A percentile compares a stretch with the other conserved stretches of the same genome.
These are phyloP conservation scores for Chlorella sp. DNA, from an alignment of 139 green algal species.

Conservation along the genomic window DNA sequence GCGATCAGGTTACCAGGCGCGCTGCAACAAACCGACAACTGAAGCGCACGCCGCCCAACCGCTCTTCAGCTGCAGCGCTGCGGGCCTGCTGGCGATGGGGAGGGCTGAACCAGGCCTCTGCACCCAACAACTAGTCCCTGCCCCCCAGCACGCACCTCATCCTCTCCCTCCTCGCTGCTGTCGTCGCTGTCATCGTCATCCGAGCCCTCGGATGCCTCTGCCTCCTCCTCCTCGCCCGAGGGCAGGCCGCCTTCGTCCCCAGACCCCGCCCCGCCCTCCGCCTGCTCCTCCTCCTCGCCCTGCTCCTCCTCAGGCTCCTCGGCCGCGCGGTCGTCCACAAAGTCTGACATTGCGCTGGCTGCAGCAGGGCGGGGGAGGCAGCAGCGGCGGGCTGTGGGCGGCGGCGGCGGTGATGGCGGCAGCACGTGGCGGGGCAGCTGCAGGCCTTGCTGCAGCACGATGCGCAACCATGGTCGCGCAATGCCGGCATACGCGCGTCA, in stretches of 20 bases:
- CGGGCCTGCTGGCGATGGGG: no score
- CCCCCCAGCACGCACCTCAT: neutral
- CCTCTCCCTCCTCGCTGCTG: neutral
- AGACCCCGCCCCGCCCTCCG: neutral
- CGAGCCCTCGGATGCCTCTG: constrained; percentile 10
- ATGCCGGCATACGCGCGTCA: neutral
- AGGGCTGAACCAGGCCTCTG: no score
- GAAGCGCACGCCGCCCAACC: no score
- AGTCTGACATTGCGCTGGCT: constrained; percentile 7
- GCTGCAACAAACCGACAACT: no score
- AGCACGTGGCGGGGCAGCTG: neutral
- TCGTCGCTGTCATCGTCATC: constrained; percentile 8
- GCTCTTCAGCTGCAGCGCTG: no score
- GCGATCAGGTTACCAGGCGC: no score
- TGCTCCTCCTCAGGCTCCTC: constrained; percentile 24
- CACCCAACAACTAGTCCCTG: no score
- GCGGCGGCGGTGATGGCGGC: no score
- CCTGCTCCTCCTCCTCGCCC: neutral
- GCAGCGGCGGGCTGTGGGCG: no score
- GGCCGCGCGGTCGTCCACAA: constrained; percentile 20
- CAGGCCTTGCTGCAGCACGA: no score
- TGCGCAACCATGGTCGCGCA: no score
- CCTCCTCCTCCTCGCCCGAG: constrained; percentile 6
- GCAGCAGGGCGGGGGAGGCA: no score
- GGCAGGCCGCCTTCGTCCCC: constrained; percentile 6